Base-by-base conservation (phyloP, 1,284 basidiomycete genomes). In the Cutaneotrichosporon cutaneum region DNA sequence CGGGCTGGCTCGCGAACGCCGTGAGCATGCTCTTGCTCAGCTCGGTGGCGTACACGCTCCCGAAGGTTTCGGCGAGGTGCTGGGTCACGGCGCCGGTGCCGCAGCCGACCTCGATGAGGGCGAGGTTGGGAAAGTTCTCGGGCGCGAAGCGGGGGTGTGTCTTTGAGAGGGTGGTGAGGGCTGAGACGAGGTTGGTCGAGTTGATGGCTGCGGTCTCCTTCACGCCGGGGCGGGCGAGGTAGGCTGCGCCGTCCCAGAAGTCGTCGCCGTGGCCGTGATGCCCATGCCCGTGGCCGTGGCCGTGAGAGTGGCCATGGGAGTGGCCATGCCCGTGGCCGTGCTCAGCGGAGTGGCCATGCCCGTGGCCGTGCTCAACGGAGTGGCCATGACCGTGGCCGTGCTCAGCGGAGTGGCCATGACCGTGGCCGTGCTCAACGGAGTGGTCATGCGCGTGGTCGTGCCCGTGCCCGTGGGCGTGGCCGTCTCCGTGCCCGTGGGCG, bases 11-110 rank as follows among this genome's bases (percentile, higher is more conserved):
- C 5, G 67, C 56, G 32, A 75, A 65, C 11, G 65, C 53, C 6
- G 48, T 42, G 42, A 77, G 67, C 75, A 77, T 77, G 11, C 61
- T 66, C 4, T 68, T 63, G 24, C 67, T 70, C 10, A 65, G 57
- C 59, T 77, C 75, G 63, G 76, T 71, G 4, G 68, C 56, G 69
- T 75, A 71, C 27, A 75, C 63, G 32, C 63, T 60, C 27, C 54
- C 42, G 61, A 76, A 77, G 16, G 56, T 16, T 3, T 55, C 35
- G 21, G 64, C 45, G 47, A 70, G 62, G 60, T 71, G 68, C 3
- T 32, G 14, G n/a, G 75, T 76, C 1, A 77, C 75, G 11, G 70
- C 56, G n/a, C 74, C 74, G 3, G 68, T 62, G 33, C 75, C 75
- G 59, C 65, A 64, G 24, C 75, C 75, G 22, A 77, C 61, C 59